Evolutionary conservation across 345 rosid species (phyloP).

Genomic region (Psidium friedrichsthalianum): DNA sequence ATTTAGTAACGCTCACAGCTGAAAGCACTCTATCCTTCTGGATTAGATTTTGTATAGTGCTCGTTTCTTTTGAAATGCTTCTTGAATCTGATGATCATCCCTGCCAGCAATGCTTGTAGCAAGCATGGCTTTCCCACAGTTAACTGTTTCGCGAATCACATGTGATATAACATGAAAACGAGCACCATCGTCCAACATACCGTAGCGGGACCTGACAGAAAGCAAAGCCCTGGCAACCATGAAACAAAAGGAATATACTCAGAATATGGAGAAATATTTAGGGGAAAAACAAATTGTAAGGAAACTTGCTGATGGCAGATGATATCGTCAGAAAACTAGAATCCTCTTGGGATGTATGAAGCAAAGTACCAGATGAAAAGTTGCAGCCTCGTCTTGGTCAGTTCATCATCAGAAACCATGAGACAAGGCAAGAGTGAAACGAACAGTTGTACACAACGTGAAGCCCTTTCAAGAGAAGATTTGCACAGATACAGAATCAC

Average conservation of each 20-base stretch:
- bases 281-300: background rate
- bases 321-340: background rate
- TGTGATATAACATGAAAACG: slow-evolving; percentile 87
- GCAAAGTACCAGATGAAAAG: slow-evolving; percentile 63
- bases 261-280: slow-evolving; percentile 1
- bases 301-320: background rate
- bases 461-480: slow-evolving; percentile 80
- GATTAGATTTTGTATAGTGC: slow-evolving; percentile 62
- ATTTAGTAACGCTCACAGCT: slow-evolving; percentile 34
- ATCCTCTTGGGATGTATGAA: background rate
- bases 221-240: slow-evolving; percentile 57
- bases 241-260: slow-evolving; percentile 3
- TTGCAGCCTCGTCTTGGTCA: slow-evolving; percentile 81
- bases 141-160: slow-evolving; percentile 82
- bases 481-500: slow-evolving; percentile 65
- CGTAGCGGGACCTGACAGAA: slow-evolving; percentile 66
- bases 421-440: slow-evolving; percentile 71
- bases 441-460: slow-evolving; percentile 77
- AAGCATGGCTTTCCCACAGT: slow-evolving; percentile 72
- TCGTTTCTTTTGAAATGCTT: slow-evolving; percentile 53
- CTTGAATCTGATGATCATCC: slow-evolving; percentile 58
- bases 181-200: slow-evolving; percentile 74
- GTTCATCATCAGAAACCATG: slow-evolving; percentile 78
- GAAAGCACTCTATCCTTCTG: slow-evolving; percentile 84
- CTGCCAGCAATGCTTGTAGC: slow-evolving; percentile 60